phyloP scores from a whole-genome alignment of 2,329 filamentous ascomycete genomes.

The Neocatenulostroma microsporum region DNA sequence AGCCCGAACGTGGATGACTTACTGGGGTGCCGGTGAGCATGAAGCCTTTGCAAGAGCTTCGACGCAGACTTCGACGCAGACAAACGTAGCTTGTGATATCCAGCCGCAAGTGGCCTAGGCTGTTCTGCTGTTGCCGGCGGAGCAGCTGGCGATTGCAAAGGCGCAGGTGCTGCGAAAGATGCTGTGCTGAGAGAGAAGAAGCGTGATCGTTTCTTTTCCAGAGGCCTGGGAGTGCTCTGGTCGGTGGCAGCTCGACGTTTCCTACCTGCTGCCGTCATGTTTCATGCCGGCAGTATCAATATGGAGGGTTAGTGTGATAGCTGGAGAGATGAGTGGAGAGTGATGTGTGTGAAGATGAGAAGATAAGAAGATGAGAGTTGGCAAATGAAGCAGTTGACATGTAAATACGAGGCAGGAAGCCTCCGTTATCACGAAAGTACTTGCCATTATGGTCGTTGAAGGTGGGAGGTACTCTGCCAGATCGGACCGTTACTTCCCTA shows the following conservation, averaged over 20 bases:
- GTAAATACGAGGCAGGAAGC: too few relatives aligned
- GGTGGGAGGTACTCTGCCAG: too few relatives aligned
- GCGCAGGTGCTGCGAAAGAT: not conserved
- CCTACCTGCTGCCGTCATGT: slow-evolving; percentile 12
- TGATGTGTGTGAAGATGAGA: not conserved
- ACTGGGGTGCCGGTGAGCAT: too few relatives aligned
- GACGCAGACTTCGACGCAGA: slow-evolving; percentile 15
- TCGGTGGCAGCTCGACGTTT: slow-evolving; percentile 7
- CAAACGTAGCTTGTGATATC: slow-evolving; percentile 10
- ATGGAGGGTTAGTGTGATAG: not conserved
- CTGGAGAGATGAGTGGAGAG: not conserved
- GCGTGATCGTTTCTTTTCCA: slow-evolving; percentile 7
- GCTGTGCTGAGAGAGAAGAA: slow-evolving; percentile 2
- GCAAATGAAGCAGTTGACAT: not conserved
- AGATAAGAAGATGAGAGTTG: not conserved
- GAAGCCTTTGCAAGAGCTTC: slow-evolving; percentile 8
- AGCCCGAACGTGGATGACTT: too few relatives aligned
- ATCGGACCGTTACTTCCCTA: too few relatives aligned
- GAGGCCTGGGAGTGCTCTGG: not conserved
- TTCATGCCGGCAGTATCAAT: slow-evolving; percentile 10
- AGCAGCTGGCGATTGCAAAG: not conserved
- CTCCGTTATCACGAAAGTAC: too few relatives aligned
- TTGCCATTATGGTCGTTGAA: too few relatives aligned
- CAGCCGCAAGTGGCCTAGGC: not conserved
- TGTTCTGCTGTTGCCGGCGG: not conserved